A percentile compares a stretch with the other conserved stretches of the same genome.
phyloP scores from a whole-genome alignment of 371 early-diverging fungal species.

The Mucor racemosus region DNA sequence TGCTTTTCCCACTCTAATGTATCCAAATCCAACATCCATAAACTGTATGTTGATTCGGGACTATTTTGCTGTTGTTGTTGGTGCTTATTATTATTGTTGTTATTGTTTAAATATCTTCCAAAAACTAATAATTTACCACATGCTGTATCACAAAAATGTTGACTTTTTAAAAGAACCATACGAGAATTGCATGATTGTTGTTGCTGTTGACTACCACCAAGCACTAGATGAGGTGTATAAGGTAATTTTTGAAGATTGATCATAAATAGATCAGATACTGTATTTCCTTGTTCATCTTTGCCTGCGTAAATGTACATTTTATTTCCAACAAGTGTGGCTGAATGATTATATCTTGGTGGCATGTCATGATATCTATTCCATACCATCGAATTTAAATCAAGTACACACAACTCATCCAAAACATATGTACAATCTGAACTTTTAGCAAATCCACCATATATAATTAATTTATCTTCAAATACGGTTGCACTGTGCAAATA shows the following conservation, averaged over 20 bases:
- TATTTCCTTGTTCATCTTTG: conserved; percentile 63
- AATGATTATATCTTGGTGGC: conserved; percentile 64
- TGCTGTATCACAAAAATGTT: conserved; percentile 66
- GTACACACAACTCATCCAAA: conserved; percentile 58
- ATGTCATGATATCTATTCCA: conserved; percentile 55
- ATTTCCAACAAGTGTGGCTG: conserved; percentile 54
- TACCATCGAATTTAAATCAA: conserved; percentile 57
- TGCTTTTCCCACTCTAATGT: conserved; percentile 64
- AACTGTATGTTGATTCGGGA: conserved; percentile 46
- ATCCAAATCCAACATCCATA: conserved; percentile 67
- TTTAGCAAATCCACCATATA: conserved; percentile 72
- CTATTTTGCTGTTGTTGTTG: conserved; percentile 15
- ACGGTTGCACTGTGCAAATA: conserved; percentile 68
- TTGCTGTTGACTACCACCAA: conserved; percentile 24
- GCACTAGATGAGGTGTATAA: conserved; percentile 39
- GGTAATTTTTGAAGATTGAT: conserved; percentile 51
- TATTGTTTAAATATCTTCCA: conserved; percentile 45
- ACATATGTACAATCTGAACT: conserved; percentile 68
- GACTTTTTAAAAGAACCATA: conserved; percentile 62
- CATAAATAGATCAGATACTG: conserved; percentile 60
- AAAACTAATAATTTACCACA: conserved; percentile 63
- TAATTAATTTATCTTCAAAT: conserved; percentile 64
- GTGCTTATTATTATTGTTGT: conserved; percentile 19
- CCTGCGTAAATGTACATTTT: conserved; percentile 63
- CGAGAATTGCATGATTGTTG: conserved; percentile 20